A percentile compares a stretch with the other conserved stretches of the same genome.
Conservation (phyloP, 139 green algal species). For the Tetraselmis chui region DNA sequence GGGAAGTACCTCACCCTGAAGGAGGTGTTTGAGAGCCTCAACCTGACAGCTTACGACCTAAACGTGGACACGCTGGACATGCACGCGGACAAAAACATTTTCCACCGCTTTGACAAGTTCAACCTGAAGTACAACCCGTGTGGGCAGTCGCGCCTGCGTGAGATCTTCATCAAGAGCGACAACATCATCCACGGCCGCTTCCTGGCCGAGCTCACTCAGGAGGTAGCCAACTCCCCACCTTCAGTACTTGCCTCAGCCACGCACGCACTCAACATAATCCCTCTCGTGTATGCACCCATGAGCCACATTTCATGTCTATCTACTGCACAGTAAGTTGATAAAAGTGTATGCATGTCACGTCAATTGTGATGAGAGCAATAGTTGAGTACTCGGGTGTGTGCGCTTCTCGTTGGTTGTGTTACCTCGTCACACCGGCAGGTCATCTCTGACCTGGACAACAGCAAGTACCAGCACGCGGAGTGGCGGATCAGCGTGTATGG, state of each 20-base stretch:
- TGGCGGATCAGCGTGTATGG: conserved; percentile 52
- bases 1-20: conserved; percentile 90
- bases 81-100: conserved; percentile 98
- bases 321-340: too few species aligned
- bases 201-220: conserved; percentile 93
- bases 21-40: conserved; percentile 85
- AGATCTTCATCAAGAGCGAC: conserved; percentile 99
- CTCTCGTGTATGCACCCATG: too few species aligned
- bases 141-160: conserved; percentile 87
- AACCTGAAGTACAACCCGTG: conserved; percentile 99
- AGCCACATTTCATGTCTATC: too few species aligned
- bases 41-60: conserved; percentile 82
- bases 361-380: too few species aligned
- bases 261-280: too few species aligned
- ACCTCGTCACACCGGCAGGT: conserved; percentile 34
- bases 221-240: conserved; percentile 62
- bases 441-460: conserved; percentile 66
- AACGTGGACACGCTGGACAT: conserved; percentile 99
- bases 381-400: too few species aligned
- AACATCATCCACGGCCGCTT: conserved; percentile 90
- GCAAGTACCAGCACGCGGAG: conserved; percentile 93
- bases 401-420: too few species aligned
- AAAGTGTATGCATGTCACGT: too few species aligned
- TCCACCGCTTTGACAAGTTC: conserved; percentile 93
- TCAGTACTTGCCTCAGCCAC: neutral